phyloP scores from a whole-genome alignment of 179 eudicot species.

The Spinacia oleracea region DNA sequence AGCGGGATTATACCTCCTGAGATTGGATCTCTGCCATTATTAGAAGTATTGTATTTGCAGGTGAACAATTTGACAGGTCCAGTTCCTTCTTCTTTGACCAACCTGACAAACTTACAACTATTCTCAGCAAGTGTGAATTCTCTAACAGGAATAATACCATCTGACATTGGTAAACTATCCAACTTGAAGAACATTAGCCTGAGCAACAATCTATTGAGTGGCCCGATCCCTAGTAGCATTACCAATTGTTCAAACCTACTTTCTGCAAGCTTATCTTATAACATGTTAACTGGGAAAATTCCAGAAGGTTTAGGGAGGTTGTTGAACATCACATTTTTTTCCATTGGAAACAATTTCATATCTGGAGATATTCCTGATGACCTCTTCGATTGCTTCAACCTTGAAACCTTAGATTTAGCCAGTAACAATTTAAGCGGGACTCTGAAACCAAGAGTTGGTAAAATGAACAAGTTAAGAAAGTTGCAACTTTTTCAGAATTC shows the following conservation, averaged over 20 bases:
- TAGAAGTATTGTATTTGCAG: conserved; percentile 49
- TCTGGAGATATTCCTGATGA: conserved; percentile 60
- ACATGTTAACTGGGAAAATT: conserved; percentile 44
- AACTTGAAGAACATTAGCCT: conserved; percentile 45
- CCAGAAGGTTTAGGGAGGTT: conserved; percentile 50
- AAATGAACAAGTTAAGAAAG: conserved; percentile 39
- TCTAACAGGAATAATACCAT: conserved; percentile 58
- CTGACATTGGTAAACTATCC: conserved; percentile 45
- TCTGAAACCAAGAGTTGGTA: conserved; percentile 44
- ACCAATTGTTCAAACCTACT: conserved; percentile 49
- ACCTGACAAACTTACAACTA: conserved; percentile 41
- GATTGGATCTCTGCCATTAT: conserved; percentile 40
- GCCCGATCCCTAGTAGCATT: conserved; percentile 59
- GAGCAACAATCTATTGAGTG: conserved; percentile 41
- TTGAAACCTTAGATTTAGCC: conserved; percentile 33
- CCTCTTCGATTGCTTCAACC: conserved; percentile 53
- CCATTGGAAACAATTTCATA: conserved; percentile 42
- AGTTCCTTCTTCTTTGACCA: conserved; percentile 56
- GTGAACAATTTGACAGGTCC: conserved; percentile 47
- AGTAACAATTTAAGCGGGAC: conserved; percentile 47
- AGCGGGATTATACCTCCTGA: conserved; percentile 46
- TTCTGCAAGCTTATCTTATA: conserved; percentile 26
- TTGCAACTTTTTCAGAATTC: conserved; percentile 38
- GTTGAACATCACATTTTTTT: conserved; percentile 43
- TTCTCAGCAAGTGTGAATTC: conserved; percentile 47